Percentiles rank a stretch among this genome's conserved stretches.
These are phyloP conservation scores for Trichophyton benhamiae DNA, from an alignment of 2,329 filamentous ascomycete genomes.

Conservation along the genomic window DNA sequence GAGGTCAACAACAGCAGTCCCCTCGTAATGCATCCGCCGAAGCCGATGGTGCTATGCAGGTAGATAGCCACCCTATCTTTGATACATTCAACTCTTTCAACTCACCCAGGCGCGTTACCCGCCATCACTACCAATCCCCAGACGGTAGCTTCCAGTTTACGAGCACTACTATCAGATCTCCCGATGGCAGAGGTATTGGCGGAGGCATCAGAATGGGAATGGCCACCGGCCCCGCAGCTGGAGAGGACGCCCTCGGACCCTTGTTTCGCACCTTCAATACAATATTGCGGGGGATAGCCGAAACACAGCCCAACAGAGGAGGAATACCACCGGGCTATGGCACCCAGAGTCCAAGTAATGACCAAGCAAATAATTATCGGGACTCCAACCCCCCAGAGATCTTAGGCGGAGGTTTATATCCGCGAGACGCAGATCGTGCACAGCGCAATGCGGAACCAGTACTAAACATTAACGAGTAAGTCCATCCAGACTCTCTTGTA, in stretches of 20 bases:
- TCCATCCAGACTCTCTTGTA: constrained; percentile 6
- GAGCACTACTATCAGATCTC: constrained; percentile 21
- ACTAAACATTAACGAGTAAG: constrained; percentile 39
- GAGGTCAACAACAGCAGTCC: not conserved
- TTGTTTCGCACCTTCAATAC: constrained; percentile 30
- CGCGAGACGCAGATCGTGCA: constrained; percentile 41
- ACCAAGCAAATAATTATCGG: not conserved
- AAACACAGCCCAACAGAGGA: not conserved
- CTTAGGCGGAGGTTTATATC: constrained; percentile 29
- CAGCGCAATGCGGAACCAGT: constrained; percentile 37
- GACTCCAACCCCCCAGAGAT: not conserved
- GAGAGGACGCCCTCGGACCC: constrained; percentile 21
- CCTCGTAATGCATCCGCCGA: not conserved
- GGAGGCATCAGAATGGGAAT: not conserved
- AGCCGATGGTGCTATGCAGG: not conserved
- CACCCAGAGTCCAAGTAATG: constrained; percentile 18
- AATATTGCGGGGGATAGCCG: constrained; percentile 36
- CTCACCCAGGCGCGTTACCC: constrained; percentile 16
- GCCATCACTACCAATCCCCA: constrained; percentile 33
- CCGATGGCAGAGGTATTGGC: constrained; percentile 1
- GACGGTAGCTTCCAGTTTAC: constrained; percentile 34
- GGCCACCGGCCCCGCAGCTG: constrained; percentile 13
- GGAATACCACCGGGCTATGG: constrained; percentile 9
- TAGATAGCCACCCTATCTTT: not conserved
- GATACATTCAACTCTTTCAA: not conserved